A percentile compares a stretch with the other conserved stretches of the same genome.
phyloP scores from a whole-genome alignment of 140 eudicot species.

The Erigeron philadelphicus region DNA sequence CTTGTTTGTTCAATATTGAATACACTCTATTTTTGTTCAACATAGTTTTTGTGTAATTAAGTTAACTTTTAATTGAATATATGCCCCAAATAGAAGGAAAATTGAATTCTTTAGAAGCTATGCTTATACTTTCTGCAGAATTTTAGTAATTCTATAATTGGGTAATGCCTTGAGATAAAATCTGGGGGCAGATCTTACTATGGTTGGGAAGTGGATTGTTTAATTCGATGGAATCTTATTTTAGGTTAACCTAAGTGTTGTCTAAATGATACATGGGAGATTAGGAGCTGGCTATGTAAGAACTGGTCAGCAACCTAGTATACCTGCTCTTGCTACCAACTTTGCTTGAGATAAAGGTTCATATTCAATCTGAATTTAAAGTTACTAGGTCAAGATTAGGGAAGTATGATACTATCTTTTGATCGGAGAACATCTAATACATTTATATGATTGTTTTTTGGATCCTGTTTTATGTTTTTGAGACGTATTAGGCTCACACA shows the following conservation, averaged over 20 bases:
- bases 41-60: too few relatives aligned
- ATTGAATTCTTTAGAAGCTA: background rate
- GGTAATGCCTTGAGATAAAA: background rate
- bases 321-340: too few relatives aligned
- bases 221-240: background rate
- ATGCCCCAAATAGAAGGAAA: background rate
- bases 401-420: background rate
- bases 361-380: background rate
- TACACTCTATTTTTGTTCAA: too few relatives aligned
- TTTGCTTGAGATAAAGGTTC: constrained; percentile 5
- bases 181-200: background rate
- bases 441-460: background rate
- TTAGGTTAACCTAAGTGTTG: background rate
- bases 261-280: constrained; percentile 12
- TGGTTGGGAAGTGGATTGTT: background rate
- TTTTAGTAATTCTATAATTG: background rate
- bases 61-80: too few relatives aligned
- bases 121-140: background rate
- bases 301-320: background rate
- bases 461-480: too few relatives aligned
- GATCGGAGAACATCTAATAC: constrained; percentile 1
- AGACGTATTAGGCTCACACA: background rate
- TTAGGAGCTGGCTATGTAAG: constrained; percentile 3
- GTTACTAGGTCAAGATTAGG: background rate
- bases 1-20: too few relatives aligned